These are phyloP conservation scores for Bolboschoenoplectus hybrid DNA, from an alignment of 202 grass and related monocot genomes.

Conservation along the genomic window DNA sequence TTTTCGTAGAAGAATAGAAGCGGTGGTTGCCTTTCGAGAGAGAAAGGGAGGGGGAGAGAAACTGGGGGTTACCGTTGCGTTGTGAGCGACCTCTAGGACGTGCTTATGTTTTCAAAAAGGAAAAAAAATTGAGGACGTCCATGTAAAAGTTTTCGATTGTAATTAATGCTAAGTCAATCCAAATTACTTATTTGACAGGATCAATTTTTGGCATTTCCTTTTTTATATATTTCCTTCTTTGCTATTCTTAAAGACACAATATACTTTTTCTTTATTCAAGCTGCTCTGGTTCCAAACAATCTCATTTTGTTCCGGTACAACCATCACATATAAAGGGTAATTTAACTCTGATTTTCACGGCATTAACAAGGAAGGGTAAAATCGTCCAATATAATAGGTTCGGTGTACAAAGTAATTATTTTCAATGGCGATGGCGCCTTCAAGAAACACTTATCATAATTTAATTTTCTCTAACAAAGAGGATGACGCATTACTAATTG, in stretches of 20 bases:
- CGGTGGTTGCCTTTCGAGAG: neutral
- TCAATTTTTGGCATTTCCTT: neutral
- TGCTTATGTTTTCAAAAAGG: neutral
- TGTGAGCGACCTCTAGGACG: conserved; percentile 24
- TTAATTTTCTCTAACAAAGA: too few relatives aligned
- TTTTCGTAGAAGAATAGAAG: neutral
- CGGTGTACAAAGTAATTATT: too few relatives aligned
- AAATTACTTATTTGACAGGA: neutral
- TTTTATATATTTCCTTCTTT: neutral
- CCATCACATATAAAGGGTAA: too few relatives aligned
- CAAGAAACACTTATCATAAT: too few relatives aligned
- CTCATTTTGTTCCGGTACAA: too few relatives aligned
- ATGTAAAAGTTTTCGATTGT: neutral
- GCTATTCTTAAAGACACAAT: neutral
- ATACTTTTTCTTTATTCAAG: neutral
- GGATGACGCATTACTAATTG: neutral
- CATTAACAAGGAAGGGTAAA: too few relatives aligned
- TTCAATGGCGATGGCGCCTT: too few relatives aligned
- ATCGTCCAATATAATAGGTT: too few relatives aligned
- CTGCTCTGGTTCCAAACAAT: too few relatives aligned
- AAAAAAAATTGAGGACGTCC: neutral
- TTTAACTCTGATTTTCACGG: too few relatives aligned
- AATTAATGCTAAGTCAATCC: neutral
- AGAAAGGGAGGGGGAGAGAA: conserved; percentile 28
- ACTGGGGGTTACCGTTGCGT: conserved; percentile 62